Evolutionary conservation across 2,329 filamentous ascomycete species (phyloP), one percentile per base, ranked within the genome.

Genomic region (Pseudogymnoascus sp.): DNA sequence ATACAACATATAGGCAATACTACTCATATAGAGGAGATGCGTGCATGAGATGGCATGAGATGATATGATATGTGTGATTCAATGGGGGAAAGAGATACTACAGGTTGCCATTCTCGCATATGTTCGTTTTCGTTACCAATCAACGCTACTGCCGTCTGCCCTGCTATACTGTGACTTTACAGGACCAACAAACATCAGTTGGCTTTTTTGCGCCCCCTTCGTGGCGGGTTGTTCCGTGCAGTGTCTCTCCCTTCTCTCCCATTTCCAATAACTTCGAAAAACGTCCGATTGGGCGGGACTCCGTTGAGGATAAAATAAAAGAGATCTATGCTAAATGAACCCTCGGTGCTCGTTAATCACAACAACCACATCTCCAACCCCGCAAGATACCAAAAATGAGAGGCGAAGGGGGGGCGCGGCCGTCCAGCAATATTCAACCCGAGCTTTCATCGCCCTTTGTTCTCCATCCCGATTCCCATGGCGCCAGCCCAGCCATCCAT

Each of bases 261-360:
- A 31, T 53, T 11, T 19, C 46, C 46, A 53, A 31, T 53, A 53
- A 11, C 6, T 53, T 53, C 46, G 46, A 53, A 31, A 53, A 31
- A 53, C 9, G 11, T 17, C 46, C 26, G 46, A 31, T 53, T 31
- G 23, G 26, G 26, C 17, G 46, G 46, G 46, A 53, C 46, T 53
- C 46, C 46, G 46, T 53, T 53, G 46, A 53, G 46, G 26, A 53
- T 53, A 53, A 53, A 50, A 53, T 53, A 53, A 53, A 53, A 53
- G 26, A 53, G 46, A 53, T 53, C 46, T 53, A 53, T 53, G 46
- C 46, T 53, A 53, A 53, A 53, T 53, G 23, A 31, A 53, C 44
- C 44, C 15, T 53, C 26, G 46, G 26, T 26, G 46, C 46, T 53
- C 46, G 46, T 53, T 53, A 53, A 53, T 53, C 46, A 53, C 46